Conservation (phyloP, 23 red algal species). For the Gracilaria gracilis region DNA sequence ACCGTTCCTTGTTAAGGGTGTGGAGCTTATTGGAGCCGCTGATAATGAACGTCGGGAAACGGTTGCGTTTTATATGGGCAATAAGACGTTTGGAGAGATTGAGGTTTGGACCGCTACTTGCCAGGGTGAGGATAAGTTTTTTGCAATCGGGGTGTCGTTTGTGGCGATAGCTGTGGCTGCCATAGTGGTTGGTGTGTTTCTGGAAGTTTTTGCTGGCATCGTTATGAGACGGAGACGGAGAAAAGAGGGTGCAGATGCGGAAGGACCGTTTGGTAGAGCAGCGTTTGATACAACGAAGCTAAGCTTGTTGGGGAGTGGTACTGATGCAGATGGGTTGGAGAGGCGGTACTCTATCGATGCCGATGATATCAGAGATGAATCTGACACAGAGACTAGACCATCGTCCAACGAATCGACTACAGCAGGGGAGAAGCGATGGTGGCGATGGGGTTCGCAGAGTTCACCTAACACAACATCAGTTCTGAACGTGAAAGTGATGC, state of each 20-base stretch:
- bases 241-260: slow-evolving; percentile 21
- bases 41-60: slow-evolving; percentile 6
- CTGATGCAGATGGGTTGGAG: not conserved
- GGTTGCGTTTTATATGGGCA: slow-evolving; percentile 20
- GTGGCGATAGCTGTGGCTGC: slow-evolving; percentile 30
- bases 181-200: slow-evolving; percentile 12
- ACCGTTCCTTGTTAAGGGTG: slow-evolving; percentile 54
- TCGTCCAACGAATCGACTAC: not conserved
- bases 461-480: not conserved
- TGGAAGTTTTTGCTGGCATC: not conserved
- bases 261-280: slow-evolving; percentile 27
- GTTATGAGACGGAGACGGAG: slow-evolving; percentile 25
- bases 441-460: not conserved
- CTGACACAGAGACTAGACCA: not conserved
- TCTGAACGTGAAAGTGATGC: not conserved
- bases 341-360: slow-evolving; percentile 14
- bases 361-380: not conserved
- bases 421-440: not conserved
- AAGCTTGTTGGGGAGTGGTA: slow-evolving; percentile 20
- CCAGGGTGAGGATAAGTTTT: slow-evolving; percentile 7
- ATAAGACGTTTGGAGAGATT: not conserved
- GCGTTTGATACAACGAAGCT: slow-evolving; percentile 17
- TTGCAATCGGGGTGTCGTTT: slow-evolving; percentile 11
- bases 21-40: slow-evolving; percentile 17
- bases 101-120: slow-evolving; percentile 3